A percentile compares a stretch with the other conserved stretches of the same genome.
Conservation (phyloP, 192 early-diverging fungal species). For the Rhizophagus prolifer region DNA sequence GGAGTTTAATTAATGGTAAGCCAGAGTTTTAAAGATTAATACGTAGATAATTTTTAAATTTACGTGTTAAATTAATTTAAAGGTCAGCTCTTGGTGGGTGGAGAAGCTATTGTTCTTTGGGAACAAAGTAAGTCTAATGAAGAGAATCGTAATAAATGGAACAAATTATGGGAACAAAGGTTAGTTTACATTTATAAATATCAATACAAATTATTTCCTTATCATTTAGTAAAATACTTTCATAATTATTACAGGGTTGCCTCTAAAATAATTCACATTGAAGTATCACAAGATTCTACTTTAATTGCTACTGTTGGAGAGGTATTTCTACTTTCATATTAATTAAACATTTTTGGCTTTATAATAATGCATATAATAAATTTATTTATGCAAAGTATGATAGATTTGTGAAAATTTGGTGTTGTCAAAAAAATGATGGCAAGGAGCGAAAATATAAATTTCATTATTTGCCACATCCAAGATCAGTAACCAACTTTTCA, state of each 20-base stretch:
- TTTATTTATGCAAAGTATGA: constrained; percentile 48
- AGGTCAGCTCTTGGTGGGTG: constrained; percentile 43
- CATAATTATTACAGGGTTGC: constrained; percentile 35
- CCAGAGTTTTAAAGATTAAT: not conserved
- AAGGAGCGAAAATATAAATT: constrained; percentile 46
- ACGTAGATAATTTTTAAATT: not conserved
- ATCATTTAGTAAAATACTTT: not conserved
- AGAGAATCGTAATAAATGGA: constrained; percentile 26
- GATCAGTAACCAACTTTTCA: constrained; percentile 56
- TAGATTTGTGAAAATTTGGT: constrained; percentile 67
- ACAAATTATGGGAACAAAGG: constrained; percentile 46
- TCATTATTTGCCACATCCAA: constrained; percentile 66
- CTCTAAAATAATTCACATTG: constrained; percentile 40
- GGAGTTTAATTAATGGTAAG: constrained; percentile 13
- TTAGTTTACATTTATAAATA: constrained; percentile 5
- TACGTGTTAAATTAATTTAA: not conserved
- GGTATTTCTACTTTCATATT: constrained; percentile 35
- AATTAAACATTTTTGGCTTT: not conserved
- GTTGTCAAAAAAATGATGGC: constrained; percentile 23
- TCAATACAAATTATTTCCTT: not conserved
- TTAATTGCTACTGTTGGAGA: constrained; percentile 64
- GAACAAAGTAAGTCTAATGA: constrained; percentile 20
- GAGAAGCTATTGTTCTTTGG: constrained; percentile 39
- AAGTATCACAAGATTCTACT: constrained; percentile 60
- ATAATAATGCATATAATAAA: not conserved